phyloP scores from a whole-genome alignment of 306 rosid genomes.

The Biancaea sappan region DNA sequence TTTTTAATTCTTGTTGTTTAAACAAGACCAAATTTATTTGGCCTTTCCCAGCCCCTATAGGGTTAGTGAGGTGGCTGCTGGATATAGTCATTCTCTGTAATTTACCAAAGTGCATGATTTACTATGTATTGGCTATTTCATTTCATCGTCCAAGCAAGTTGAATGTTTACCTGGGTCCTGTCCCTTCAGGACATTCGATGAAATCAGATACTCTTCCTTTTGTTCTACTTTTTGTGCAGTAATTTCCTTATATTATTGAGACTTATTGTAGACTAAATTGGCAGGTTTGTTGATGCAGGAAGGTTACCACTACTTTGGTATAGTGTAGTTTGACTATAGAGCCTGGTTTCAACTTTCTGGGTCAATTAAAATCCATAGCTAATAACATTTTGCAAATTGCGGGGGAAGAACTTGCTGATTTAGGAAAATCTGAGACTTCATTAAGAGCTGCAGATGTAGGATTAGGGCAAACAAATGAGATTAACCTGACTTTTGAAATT shows the following conservation, averaged over 20 bases:
- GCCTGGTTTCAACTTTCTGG: not conserved
- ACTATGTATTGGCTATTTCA: not conserved
- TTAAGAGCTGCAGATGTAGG: not conserved
- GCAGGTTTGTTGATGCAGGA: no score
- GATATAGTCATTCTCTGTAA: not conserved
- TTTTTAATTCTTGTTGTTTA: not conserved
- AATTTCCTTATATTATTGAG: not conserved
- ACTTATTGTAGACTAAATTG: not conserved
- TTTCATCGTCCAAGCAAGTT: not conserved
- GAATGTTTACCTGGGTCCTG: not conserved
- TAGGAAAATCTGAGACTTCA: not conserved
- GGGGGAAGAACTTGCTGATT: not conserved
- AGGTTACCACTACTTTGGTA: not conserved
- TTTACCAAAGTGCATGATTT: not conserved
- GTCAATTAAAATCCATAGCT: not conserved
- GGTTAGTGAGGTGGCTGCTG: not conserved
- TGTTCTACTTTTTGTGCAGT: not conserved
- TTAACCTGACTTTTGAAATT: not conserved
- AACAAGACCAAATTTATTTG: no score
- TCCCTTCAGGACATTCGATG: no score
- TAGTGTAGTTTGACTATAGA: not conserved
- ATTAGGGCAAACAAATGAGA: not conserved
- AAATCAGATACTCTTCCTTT: no score
- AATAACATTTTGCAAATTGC: not conserved
- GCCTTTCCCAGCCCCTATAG: not conserved